Base-by-base conservation (phyloP, 2,329 filamentous ascomycete genomes). In the Amauroascus niger region DNA sequence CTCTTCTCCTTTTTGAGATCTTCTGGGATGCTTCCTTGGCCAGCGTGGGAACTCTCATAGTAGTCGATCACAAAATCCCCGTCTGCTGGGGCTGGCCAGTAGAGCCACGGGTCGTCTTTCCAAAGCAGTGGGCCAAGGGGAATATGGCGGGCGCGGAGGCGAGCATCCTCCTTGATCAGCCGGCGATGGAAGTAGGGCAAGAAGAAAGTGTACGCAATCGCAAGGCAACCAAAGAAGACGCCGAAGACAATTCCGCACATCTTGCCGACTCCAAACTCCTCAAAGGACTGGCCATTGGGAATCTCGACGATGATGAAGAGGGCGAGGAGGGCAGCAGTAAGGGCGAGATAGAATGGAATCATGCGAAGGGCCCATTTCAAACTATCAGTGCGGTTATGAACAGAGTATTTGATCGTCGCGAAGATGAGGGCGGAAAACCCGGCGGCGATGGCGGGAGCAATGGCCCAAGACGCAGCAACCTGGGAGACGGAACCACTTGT, bases 231-330 rank as follows among this genome's bases (percentile, higher is more conserved):
- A 35, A 60, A 61, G 56, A 65, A 68, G 40, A 68, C 67, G 22
- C 67, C 64, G 22, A 68, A 59, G 39, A 69, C 61, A 41, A 65
- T 64, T 18, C 65, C 59, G 24, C 58, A 59, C 33, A 58, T 58
- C 47, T 61, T 64, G 13, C 65, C 64, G 7, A 58, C 61, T 28
- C 64, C 64, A 32, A 65, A 63, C 41, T 65, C 62, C 40, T 67
- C 65, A 8, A 65, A 60, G 9, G 59, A 60, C 30, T 60, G 56
- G 8, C 58, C 56, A 7, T 52, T 67, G 53, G 71, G 73, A 4
- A 67, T 65, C 59, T 75, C 71, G 55, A 77, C 67, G 45, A 84
- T 74, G 54, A 86, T 79, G 56, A 85, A 78, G 64, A 86, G 69
- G 3, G 76, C 74, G 41, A 77, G 71, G 49, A 78, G 69, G 16